These are phyloP conservation scores for Gaultheria prostrata DNA, from an alignment of 148 eudicot genomes.

Conservation along the genomic window DNA sequence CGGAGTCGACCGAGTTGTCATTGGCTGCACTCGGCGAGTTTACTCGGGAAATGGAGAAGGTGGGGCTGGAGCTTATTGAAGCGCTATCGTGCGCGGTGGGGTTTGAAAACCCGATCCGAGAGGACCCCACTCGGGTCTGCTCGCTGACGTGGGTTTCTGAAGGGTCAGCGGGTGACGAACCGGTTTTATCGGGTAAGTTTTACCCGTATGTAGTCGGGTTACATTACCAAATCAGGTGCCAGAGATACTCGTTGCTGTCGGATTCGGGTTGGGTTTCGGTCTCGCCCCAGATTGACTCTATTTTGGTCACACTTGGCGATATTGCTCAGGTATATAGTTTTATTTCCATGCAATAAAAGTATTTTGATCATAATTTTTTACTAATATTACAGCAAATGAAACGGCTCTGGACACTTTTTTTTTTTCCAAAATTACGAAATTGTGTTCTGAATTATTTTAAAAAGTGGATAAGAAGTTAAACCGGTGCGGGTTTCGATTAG, in stretches of 20 bases:
- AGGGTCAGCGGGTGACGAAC: conserved; percentile 19
- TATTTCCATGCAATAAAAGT: no score
- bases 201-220: conserved; percentile 81
- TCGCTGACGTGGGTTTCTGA: conserved; percentile 70
- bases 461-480: no score
- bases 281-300: conserved; percentile 54
- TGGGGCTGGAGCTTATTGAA: conserved; percentile 55
- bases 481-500: no score
- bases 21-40: conserved; percentile 44
- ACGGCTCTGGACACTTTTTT: no score
- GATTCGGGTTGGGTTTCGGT: conserved; percentile 65
- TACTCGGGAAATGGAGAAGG: conserved; percentile 49
- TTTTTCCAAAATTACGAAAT: no score
- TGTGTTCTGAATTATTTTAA: no score
- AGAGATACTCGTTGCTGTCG: conserved; percentile 38
- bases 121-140: conserved; percentile 29
- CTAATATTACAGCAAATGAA: neutral
- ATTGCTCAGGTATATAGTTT: conserved; percentile 62
- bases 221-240: conserved; percentile 46
- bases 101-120: conserved; percentile 41
- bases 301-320: conserved; percentile 79
- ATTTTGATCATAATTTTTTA: neutral
- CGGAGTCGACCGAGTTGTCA: conserved; percentile 28
- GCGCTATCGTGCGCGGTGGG: conserved; percentile 45
- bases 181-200: conserved; percentile 27